phyloP scores from a whole-genome alignment of 1,139 yeast genomes.

The Suhomyces guaymorum region DNA sequence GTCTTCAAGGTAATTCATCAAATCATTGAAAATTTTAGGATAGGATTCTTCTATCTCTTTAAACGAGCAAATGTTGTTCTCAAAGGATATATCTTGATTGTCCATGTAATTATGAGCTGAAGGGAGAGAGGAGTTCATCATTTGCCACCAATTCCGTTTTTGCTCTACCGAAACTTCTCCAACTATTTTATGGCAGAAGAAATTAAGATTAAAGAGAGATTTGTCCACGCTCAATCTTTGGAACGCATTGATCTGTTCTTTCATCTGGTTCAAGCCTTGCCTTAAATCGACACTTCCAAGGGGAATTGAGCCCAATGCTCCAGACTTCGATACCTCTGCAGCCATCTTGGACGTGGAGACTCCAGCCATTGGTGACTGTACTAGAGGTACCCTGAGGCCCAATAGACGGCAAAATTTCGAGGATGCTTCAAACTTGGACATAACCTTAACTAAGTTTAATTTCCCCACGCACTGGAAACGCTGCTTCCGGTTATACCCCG shows the following conservation, averaged over 20 bases:
- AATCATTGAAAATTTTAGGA: conserved; percentile 7
- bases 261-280: conserved; percentile 15
- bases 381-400: conserved; percentile 36
- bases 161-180: conserved; percentile 20
- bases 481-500: no score
- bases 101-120: no score
- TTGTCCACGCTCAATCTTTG: conserved; percentile 11
- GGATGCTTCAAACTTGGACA: conserved; percentile 6
- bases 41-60: conserved; percentile 27
- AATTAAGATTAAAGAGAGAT: conserved; percentile 42
- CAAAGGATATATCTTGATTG: no score
- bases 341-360: conserved; percentile 45
- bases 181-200: conserved; percentile 43
- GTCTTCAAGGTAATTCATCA: conserved; percentile 15
- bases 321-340: conserved; percentile 34
- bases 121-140: no score
- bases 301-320: conserved; percentile 51
- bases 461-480: not conserved
- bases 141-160: conserved; percentile 27
- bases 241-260: conserved; percentile 18
- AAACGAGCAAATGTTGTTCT: conserved; percentile 38
- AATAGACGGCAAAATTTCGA: conserved; percentile 10
- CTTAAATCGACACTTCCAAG: conserved; percentile 35
- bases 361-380: conserved; percentile 60
- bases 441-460: not conserved